A percentile compares a stretch with the other conserved stretches of the same genome.
Evolutionary conservation across 345 rosid species (phyloP).

Genomic region (Eucalyptus sp.): DNA sequence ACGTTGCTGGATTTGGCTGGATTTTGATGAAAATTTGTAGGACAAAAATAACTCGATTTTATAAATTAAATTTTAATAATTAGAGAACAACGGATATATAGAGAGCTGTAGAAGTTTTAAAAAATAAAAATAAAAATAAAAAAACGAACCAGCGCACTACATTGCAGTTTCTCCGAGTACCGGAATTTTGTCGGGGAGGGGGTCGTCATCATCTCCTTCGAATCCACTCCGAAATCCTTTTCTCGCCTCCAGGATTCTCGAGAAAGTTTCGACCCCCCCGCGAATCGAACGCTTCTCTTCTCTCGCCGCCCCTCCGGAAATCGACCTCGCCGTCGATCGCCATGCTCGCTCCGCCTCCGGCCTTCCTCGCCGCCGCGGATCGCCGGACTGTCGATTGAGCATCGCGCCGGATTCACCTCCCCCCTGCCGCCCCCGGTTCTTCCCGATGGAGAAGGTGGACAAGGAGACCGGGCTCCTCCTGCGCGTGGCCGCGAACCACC

Average conservation of each 20-base stretch:
- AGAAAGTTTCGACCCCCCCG: neutral
- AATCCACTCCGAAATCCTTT: neutral
- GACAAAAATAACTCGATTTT: neutral
- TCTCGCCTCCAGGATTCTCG: neutral
- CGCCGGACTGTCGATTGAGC: neutral
- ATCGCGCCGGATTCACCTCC: neutral
- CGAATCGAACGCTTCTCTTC: neutral
- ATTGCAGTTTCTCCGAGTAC: neutral
- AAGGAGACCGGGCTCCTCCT: slow-evolving; percentile 69
- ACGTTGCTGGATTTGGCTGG: neutral
- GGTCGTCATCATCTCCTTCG: neutral
- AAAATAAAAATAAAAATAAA: neutral
- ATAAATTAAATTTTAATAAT: neutral
- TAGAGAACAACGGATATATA: neutral
- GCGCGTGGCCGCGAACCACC: slow-evolving; percentile 86
- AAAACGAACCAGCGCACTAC: neutral
- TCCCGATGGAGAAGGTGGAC: slow-evolving; percentile 22
- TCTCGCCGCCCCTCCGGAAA: neutral
- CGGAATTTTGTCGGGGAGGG: neutral
- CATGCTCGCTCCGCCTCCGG: neutral
- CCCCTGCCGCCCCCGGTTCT: neutral
- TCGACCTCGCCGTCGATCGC: neutral
- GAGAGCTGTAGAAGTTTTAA: neutral
- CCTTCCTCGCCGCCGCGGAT: neutral
- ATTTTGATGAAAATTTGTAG: neutral